Percentiles rank a stretch among this genome's conserved stretches.
These are phyloP conservation scores for Didymella segeticola DNA, from an alignment of 2,329 filamentous ascomycete species.

Conservation along the genomic window DNA sequence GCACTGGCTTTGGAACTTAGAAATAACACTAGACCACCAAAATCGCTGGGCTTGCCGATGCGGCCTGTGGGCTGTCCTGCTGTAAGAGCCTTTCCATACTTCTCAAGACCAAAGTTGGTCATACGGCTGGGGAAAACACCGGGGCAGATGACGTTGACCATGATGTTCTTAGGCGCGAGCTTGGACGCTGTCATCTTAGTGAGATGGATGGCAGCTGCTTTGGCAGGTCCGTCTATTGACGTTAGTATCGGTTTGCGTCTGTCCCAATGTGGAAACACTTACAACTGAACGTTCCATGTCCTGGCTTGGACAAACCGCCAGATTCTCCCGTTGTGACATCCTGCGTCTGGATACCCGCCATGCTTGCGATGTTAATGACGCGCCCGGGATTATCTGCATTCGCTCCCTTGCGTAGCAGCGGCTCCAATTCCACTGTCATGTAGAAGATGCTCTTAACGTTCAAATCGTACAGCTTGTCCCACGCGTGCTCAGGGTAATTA, in stretches of 20 bases:
- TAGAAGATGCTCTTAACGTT: slow-evolving; percentile 63
- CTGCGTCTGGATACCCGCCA: slow-evolving; percentile 52
- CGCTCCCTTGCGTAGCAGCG: slow-evolving; percentile 55
- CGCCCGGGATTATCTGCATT: slow-evolving; percentile 53
- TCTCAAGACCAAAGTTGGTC: slow-evolving; percentile 61
- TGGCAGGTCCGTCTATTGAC: slow-evolving; percentile 55
- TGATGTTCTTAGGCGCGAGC: slow-evolving; percentile 60
- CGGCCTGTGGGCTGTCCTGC: slow-evolving; percentile 55
- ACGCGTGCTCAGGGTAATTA: slow-evolving; percentile 63
- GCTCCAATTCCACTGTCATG: slow-evolving; percentile 54
- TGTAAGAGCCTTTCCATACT: slow-evolving; percentile 57
- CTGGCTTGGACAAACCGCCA: slow-evolving; percentile 61
- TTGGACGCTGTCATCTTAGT: slow-evolving; percentile 60
- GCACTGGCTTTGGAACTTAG: slow-evolving; percentile 46
- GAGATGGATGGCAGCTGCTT: slow-evolving; percentile 61
- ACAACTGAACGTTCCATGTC: slow-evolving; percentile 59
- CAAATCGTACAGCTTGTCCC: slow-evolving; percentile 63
- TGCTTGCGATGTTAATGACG: slow-evolving; percentile 62
- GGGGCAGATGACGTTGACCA: slow-evolving; percentile 55
- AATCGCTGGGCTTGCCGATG: slow-evolving; percentile 57
- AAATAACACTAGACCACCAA: slow-evolving; percentile 56
- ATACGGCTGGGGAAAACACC: slow-evolving; percentile 61
- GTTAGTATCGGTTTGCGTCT: not conserved
- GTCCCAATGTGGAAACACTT: not conserved
- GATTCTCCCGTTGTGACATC: slow-evolving; percentile 55